Evolutionary conservation across 2,329 filamentous ascomycete species (phyloP).

Genomic region (Exophiala sp.): DNA sequence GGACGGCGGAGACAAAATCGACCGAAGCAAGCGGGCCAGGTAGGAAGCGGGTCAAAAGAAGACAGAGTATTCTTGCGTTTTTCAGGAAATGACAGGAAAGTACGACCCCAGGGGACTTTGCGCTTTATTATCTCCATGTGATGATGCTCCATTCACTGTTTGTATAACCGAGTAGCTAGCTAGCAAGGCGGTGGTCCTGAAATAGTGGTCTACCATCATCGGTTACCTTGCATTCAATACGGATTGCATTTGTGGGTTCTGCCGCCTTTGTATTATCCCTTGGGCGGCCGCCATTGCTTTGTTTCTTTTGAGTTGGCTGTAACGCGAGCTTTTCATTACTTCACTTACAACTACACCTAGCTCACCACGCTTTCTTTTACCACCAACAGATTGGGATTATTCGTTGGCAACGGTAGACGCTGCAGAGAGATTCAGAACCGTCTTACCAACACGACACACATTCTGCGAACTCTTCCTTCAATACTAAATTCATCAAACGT

Average conservation of each 20-base stretch:
- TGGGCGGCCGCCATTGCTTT: not conserved
- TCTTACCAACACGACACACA: too few relatives aligned
- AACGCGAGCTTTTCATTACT: not conserved
- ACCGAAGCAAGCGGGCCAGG: slow-evolving; percentile 11
- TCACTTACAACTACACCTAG: too few relatives aligned
- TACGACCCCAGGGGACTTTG: not conserved
- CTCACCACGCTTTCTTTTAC: too few relatives aligned
- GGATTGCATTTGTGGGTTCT: not conserved
- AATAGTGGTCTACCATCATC: slow-evolving; percentile 5
- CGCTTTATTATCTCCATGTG: not conserved
- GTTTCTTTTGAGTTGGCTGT: not conserved
- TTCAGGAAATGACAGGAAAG: slow-evolving; percentile 21
- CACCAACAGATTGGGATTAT: too few relatives aligned
- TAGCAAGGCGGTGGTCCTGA: not conserved
- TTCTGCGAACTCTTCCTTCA: too few relatives aligned
- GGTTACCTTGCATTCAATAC: slow-evolving; percentile 2
- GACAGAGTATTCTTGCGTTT: slow-evolving; percentile 29
- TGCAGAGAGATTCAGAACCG: too few relatives aligned
- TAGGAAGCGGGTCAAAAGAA: slow-evolving; percentile 24
- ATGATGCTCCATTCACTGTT: not conserved
- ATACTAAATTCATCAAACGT: too few relatives aligned
- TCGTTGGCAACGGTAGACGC: too few relatives aligned
- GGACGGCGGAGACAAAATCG: slow-evolving; percentile 17
- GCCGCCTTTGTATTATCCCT: not conserved
- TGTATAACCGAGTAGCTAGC: not conserved